A percentile compares a stretch with the other conserved stretches of the same genome.
phyloP scores from a whole-genome alignment of 2,329 filamentous ascomycete genomes.

The Ascocoryne sarcoides region DNA sequence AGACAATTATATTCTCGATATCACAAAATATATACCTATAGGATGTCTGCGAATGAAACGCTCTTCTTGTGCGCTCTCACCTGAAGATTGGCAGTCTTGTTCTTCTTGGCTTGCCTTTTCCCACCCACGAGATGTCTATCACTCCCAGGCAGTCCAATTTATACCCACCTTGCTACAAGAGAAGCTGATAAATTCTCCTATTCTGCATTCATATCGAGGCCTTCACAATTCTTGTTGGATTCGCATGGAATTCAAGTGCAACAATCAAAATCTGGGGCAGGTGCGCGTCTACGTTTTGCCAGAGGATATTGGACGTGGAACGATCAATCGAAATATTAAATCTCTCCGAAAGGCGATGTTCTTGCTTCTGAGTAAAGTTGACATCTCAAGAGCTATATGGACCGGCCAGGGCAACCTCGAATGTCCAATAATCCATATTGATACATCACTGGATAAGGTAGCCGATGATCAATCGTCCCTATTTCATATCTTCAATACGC shows the following conservation, averaged over 20 bases:
- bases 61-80: conserved; percentile 5
- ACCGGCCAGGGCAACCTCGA: conserved; percentile 31
- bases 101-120: conserved; percentile 16
- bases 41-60: conserved; percentile 19
- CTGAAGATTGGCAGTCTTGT: conserved; percentile 8
- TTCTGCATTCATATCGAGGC: conserved; percentile 9
- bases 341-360: conserved; percentile 38
- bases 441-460: conserved; percentile 27
- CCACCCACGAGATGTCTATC: conserved; percentile 11
- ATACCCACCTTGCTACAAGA: conserved; percentile 16
- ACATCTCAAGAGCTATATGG: conserved; percentile 51
- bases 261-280: conserved; percentile 18
- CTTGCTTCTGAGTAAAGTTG: conserved; percentile 42
- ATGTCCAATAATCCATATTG: conserved; percentile 30
- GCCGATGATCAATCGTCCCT: conserved; percentile 41
- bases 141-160: conserved; percentile 2
- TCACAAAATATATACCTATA: conserved; percentile 22
- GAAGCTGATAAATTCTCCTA: conserved; percentile 10
- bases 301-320: conserved; percentile 50
- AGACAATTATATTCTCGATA: conserved; percentile 13
- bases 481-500: conserved; percentile 63
- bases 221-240: conserved; percentile 24
- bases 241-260: conserved; percentile 22
- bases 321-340: conserved; percentile 40
- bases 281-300: conserved; percentile 55